A percentile compares a stretch with the other conserved stretches of the same genome.
phyloP scores from a whole-genome alignment of 139 green algal genomes.

The Protoeuglena noctilucae region DNA sequence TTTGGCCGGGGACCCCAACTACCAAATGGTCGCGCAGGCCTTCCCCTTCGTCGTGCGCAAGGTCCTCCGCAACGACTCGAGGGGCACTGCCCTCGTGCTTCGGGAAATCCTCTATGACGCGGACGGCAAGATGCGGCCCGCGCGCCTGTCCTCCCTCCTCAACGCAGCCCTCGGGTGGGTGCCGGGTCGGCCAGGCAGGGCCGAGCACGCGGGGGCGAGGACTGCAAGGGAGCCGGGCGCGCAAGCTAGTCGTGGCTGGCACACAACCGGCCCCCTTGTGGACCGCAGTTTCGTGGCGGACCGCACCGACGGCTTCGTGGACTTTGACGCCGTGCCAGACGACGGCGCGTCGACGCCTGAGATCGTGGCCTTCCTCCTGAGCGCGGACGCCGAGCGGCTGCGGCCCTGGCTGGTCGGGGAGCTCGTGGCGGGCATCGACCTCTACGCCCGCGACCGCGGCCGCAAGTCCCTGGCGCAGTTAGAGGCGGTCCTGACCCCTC shows the following conservation, averaged over 20 bases:
- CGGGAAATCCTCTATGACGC: slow-evolving; percentile 45
- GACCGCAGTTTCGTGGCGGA: slow-evolving; percentile 51
- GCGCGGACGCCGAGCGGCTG: slow-evolving; percentile 35
- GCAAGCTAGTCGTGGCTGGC: no score
- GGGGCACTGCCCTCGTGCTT: slow-evolving; percentile 27
- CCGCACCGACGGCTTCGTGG: slow-evolving; percentile 39
- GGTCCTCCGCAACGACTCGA: slow-evolving; percentile 42
- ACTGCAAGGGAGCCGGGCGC: no score
- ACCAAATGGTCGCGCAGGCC: slow-evolving; percentile 57
- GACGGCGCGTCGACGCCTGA: slow-evolving; percentile 33
- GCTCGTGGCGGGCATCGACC: slow-evolving; percentile 31
- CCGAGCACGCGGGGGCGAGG: no score
- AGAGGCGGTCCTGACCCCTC: slow-evolving; percentile 20
- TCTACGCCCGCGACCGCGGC: slow-evolving; percentile 37
- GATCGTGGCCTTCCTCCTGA: background rate
- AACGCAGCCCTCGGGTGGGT: slow-evolving; percentile 59
- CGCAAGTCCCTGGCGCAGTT: slow-evolving; percentile 17
- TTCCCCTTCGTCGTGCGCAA: slow-evolving; percentile 67
- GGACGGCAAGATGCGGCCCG: slow-evolving; percentile 25
- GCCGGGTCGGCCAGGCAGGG: no score
- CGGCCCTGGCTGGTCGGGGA: slow-evolving; percentile 41
- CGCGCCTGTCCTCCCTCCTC: slow-evolving; percentile 49
- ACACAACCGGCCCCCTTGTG: no score
- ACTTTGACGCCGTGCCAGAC: slow-evolving; percentile 52
- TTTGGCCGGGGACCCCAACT: slow-evolving; percentile 50